A percentile compares a stretch with the other conserved stretches of the same genome.
Evolutionary conservation across 768 basidiomycete species (phyloP).

Genomic region (Hirschioporus abietinus): DNA sequence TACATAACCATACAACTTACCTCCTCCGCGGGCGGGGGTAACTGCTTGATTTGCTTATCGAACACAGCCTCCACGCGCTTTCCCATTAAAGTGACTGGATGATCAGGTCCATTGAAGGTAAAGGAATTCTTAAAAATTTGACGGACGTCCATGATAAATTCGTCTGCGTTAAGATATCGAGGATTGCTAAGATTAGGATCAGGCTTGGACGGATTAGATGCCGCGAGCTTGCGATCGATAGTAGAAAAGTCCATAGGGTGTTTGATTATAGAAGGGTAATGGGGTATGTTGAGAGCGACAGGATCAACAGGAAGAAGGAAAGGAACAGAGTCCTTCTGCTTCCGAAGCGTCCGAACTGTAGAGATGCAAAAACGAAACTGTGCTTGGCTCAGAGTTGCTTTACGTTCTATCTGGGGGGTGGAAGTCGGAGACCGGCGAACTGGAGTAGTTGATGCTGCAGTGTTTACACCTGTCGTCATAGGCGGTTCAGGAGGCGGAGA

Average conservation of each 20-base stretch:
- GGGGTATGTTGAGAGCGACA: constrained; percentile 76
- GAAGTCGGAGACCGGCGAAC: background rate
- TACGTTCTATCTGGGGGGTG: constrained; percentile 12
- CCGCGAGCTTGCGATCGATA: constrained; percentile 79
- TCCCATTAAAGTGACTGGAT: constrained; percentile 72
- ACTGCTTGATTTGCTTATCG: constrained; percentile 81
- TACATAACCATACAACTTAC: background rate
- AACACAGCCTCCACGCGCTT: constrained; percentile 79
- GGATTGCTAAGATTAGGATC: constrained; percentile 65
- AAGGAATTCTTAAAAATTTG: constrained; percentile 84
- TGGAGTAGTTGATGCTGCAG: constrained; percentile 6
- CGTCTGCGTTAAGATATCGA: constrained; percentile 72
- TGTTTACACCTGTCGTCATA: constrained; percentile 12
- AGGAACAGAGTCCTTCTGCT: constrained; percentile 73
- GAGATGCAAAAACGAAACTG: constrained; percentile 81
- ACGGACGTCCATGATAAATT: constrained; percentile 82
- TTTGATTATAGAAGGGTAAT: constrained; percentile 83
- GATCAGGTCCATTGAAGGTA: constrained; percentile 92
- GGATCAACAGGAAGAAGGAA: constrained; percentile 89
- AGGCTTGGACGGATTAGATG: constrained; percentile 75
- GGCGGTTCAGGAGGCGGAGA: constrained; percentile 27
- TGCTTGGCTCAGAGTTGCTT: constrained; percentile 48
- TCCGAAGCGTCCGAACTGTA: constrained; percentile 78
- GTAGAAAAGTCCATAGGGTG: constrained; percentile 93
- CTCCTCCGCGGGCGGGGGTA: constrained; percentile 71